Conservation (phyloP, 176 grass and related monocot species). For the Phyllostachys edulis region DNA sequence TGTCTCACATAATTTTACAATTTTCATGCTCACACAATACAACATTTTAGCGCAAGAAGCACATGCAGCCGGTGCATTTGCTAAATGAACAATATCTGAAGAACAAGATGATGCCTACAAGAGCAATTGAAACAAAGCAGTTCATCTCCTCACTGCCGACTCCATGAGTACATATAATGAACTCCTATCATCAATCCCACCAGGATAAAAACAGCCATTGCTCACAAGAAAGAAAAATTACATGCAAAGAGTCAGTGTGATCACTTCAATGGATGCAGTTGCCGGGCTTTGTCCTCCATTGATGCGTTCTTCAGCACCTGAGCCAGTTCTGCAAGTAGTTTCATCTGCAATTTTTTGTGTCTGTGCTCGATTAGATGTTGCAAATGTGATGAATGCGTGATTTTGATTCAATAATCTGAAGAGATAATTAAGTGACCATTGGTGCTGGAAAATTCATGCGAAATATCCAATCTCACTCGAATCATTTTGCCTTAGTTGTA, state of each 20-base stretch:
- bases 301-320: constrained; percentile 66
- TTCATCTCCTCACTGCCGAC: too few relatives aligned
- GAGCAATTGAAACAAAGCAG: too few relatives aligned
- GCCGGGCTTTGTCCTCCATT: constrained; percentile 55
- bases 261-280: constrained; percentile 26
- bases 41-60: too few relatives aligned
- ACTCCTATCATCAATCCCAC: not conserved
- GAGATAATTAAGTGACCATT: not conserved
- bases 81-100: too few relatives aligned
- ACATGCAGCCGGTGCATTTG: too few relatives aligned
- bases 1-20: too few relatives aligned
- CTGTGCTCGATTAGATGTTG: not conserved
- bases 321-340: constrained; percentile 12
- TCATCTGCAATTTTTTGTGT: constrained; percentile 25
- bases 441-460: not conserved
- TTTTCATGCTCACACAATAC: too few relatives aligned
- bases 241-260: not conserved
- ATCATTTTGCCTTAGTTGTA: not conserved
- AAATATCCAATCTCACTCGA: not conserved
- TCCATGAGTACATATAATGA: too few relatives aligned
- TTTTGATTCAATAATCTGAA: not conserved
- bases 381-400: not conserved
- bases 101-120: too few relatives aligned
- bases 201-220: not conserved
- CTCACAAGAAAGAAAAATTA: not conserved